Evolutionary conservation across 495 filamentous ascomycete genomes (phyloP), one percentile per base, ranked within the genome.

Genomic region (Aspergillus leporis): DNA sequence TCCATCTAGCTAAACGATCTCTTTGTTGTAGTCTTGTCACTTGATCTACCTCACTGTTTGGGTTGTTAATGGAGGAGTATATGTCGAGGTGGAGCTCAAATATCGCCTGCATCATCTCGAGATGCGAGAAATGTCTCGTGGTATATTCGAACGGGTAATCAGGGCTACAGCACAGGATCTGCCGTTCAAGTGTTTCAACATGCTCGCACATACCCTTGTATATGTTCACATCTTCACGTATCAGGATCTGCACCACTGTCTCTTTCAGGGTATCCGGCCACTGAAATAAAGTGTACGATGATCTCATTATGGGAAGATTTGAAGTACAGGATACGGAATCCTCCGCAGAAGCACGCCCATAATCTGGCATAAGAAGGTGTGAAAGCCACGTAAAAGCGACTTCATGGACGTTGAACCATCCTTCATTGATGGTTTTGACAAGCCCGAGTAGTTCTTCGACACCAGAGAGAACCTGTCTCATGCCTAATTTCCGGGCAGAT

Each of bases 1-100:
- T 78, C 95, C 95, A 98, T 61, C 90, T 81, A 18, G 79, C 80
- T 18, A 96, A 69, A 21, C 89, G 82, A 56, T 90, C 87, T 57
- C 83, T 83, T 59, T 91, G 89, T 34, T 83, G 66, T 40, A 81
- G 58, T 51, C 85, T 77, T 34, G 83, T 87, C 16, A 64, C 75
- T 41, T 75, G 68, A 49, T 88, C 85, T 21, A 90, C 84, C 14
- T 86, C 84, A 58, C 85, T 92, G 67, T 81, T 87, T 0, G 90
- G 86, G 59, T 87, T 87, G 18, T 88, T 93, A 56, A 91, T 87
- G 16, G 85, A 78, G 36, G 88, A 85, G 63, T 90, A 96, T 8
- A 92, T 78, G 56, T 97, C 93, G 2, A 98, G 78, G 64, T 97
- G 91, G 9, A 99, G 77, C 70, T 99, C 94, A 59, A 92, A 93